Conservation (phyloP, 495 filamentous ascomycete genomes). For the Neurospora sp. region DNA sequence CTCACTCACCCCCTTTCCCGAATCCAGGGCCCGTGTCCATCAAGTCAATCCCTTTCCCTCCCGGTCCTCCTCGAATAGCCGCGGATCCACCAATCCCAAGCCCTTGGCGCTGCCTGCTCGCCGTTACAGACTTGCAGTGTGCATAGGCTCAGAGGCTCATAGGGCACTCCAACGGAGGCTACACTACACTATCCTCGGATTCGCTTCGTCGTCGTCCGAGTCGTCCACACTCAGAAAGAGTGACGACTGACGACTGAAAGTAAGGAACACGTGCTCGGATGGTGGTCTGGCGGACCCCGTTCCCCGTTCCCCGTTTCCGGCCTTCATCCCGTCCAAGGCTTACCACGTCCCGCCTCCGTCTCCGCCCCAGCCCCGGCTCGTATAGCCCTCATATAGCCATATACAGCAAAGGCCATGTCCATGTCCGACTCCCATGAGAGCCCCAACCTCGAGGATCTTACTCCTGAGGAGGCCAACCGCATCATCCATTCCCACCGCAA, state of each 20-base stretch:
- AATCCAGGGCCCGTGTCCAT: background rate
- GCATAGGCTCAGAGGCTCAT: background rate
- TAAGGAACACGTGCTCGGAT: background rate
- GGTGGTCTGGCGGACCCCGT: background rate
- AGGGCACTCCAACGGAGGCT: background rate
- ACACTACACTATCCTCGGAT: background rate
- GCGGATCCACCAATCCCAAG: background rate
- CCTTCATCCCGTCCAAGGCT: background rate
- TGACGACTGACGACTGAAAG: background rate
- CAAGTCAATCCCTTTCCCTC: background rate
- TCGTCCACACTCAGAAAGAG: background rate
- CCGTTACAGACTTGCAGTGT: background rate
- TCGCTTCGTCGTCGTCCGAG: background rate
- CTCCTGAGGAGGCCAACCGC: conserved; percentile 46
- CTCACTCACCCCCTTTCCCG: background rate
- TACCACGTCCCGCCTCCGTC: background rate
- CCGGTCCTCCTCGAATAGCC: background rate
- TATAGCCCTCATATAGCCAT: background rate
- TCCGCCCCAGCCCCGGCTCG: background rate
- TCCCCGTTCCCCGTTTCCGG: background rate
- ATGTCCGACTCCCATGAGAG: conserved; percentile 30
- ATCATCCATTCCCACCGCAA: conserved; percentile 52
- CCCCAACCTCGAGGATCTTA: conserved; percentile 37
- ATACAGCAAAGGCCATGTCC: background rate
- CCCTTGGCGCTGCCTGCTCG: background rate